These are phyloP conservation scores for Dendryphion nanum DNA, from an alignment of 2,329 filamentous ascomycete genomes.

Conservation along the genomic window DNA sequence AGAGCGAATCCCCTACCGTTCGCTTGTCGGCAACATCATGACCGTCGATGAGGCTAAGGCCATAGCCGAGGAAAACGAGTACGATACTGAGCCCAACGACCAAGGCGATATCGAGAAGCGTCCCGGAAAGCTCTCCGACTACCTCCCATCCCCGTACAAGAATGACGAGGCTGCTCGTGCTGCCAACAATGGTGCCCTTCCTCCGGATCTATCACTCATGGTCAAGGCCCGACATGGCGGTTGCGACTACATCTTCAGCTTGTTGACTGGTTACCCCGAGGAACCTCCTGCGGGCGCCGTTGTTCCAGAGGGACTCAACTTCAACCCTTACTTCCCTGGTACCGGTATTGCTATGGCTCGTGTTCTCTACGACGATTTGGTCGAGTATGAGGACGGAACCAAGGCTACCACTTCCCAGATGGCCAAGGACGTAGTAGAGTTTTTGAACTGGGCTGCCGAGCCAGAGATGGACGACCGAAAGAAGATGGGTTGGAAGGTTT, in stretches of 20 bases:
- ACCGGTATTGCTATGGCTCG: conserved; percentile 99
- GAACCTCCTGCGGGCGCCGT: conserved; percentile 87
- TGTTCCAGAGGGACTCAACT: conserved; percentile 90
- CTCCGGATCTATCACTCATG: conserved; percentile 95
- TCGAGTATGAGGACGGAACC: conserved; percentile 97
- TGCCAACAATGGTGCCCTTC: conserved; percentile 96
- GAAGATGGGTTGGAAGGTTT: conserved; percentile 98
- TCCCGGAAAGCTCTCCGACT: conserved; percentile 97
- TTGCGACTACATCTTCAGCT: conserved; percentile 96
- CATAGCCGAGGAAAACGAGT: conserved; percentile 96
- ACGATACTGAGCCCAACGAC: conserved; percentile 96
- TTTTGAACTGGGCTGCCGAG: conserved; percentile 98
- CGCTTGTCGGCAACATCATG: conserved; percentile 85
- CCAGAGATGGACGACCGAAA: conserved; percentile 99
- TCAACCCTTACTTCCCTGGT: conserved; percentile 99
- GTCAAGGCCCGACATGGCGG: conserved; percentile 97
- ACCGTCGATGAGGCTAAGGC: conserved; percentile 98
- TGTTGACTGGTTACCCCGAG: conserved; percentile 96
- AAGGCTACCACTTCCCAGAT: conserved; percentile 96
- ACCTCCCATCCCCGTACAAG: conserved; percentile 92
- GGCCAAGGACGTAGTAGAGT: conserved; percentile 99
- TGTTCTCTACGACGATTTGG: conserved; percentile 94
- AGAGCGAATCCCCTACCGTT: conserved; percentile 87
- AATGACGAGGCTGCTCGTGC: conserved; percentile 98
- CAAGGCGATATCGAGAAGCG: conserved; percentile 98